Evolutionary conservation across 306 rosid genomes (phyloP).

Genomic region (Mimosa bimucronata): DNA sequence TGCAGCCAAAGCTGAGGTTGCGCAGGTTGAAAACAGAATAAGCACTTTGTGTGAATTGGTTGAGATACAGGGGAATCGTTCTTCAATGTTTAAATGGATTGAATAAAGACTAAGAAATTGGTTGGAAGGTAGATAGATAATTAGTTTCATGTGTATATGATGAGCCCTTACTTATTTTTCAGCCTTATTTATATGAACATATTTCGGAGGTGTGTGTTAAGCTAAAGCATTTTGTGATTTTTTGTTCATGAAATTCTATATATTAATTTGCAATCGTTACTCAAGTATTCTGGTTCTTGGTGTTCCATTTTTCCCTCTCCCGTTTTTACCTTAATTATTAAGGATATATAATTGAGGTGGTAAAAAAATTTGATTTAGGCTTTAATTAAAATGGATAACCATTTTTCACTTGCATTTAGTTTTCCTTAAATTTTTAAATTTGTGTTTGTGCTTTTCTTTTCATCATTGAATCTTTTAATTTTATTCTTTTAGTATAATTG

Average conservation of each 20-base stretch:
- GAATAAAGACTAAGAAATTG: background rate
- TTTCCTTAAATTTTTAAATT: no score
- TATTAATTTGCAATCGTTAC: background rate
- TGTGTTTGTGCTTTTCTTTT: no score
- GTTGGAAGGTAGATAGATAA: background rate
- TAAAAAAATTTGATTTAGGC: background rate
- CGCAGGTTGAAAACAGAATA: background rate
- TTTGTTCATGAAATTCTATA: background rate
- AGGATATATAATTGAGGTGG: background rate
- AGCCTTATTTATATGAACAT: background rate
- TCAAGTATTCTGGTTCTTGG: background rate
- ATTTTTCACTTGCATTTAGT: no score
- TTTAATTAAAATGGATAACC: no score
- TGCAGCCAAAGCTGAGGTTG: background rate
- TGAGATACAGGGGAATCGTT: background rate
- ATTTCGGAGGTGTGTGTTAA: background rate
- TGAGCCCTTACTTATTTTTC: background rate
- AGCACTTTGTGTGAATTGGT: constrained; percentile 10
- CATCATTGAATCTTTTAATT: no score
- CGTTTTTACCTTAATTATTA: background rate
- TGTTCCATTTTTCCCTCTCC: background rate
- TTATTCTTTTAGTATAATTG: no score
- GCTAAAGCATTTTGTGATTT: background rate
- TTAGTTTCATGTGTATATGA: background rate
- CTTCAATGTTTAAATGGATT: constrained; percentile 5